Evolutionary conservation across 2,329 filamentous ascomycete genomes (phyloP).

Genomic region (Colletotrichum plurivorum): DNA sequence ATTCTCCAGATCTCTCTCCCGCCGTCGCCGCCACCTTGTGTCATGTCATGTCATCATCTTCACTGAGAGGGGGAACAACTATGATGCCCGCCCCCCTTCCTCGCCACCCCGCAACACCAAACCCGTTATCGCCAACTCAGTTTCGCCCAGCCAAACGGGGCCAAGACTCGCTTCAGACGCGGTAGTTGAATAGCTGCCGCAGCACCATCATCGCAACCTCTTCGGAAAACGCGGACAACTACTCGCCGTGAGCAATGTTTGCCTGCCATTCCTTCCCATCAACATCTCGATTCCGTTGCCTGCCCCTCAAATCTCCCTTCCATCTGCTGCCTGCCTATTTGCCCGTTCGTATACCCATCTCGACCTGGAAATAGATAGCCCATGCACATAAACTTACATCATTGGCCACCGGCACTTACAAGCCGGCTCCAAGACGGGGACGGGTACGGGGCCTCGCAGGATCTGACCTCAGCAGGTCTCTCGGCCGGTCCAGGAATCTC

Average conservation of each 20-base stretch:
- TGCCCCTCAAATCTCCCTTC: background rate
- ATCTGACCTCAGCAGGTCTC: background rate
- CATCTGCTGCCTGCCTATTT: background rate
- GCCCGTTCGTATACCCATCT: background rate
- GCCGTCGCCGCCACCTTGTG: background rate
- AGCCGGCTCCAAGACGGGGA: no score
- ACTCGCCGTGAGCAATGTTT: background rate
- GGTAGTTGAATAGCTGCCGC: background rate
- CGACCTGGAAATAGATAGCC: background rate
- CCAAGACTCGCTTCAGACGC: background rate
- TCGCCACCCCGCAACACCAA: background rate
- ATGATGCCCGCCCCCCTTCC: background rate
- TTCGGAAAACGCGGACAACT: no score
- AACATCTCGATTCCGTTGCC: background rate
- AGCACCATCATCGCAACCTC: no score
- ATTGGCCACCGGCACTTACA: background rate
- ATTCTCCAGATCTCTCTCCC: background rate
- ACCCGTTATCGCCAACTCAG: slow-evolving; percentile 6
- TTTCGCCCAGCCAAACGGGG: slow-evolving; percentile 26
- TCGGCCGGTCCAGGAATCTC: no score
- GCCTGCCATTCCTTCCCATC: no score
- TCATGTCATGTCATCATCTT: no score
- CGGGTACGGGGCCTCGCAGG: background rate
- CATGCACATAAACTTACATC: background rate
- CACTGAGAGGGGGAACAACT: no score